phyloP scores from a whole-genome alignment of 2,329 filamentous ascomycete genomes.

The Fusarium verrucosum region DNA sequence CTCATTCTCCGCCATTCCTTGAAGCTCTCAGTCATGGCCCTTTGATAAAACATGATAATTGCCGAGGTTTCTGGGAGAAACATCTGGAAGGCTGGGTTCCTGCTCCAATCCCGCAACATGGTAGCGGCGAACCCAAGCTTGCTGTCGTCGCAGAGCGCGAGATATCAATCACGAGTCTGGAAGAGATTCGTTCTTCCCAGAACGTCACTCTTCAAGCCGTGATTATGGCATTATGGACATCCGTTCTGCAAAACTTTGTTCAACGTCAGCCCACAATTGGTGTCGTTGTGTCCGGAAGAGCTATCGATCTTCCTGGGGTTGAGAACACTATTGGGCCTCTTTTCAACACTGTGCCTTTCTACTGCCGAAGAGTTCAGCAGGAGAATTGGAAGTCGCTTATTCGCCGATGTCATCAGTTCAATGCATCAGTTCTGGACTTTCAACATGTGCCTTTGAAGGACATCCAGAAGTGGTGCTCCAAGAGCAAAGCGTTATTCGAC shows the following conservation, averaged over 20 bases:
- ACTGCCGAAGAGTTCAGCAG: constrained; percentile 54
- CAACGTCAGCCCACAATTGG: constrained; percentile 67
- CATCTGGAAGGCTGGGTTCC: constrained; percentile 56
- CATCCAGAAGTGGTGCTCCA: constrained; percentile 80
- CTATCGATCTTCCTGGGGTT: constrained; percentile 71
- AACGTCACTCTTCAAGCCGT: constrained; percentile 82
- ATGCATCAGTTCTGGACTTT: constrained; percentile 72
- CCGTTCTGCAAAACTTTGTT: constrained; percentile 65
- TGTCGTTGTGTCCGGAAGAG: constrained; percentile 80
- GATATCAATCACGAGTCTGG: constrained; percentile 56
- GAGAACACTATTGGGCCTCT: constrained; percentile 80
- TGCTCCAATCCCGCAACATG: constrained; percentile 28
- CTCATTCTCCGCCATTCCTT: constrained; percentile 66
- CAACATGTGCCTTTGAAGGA: constrained; percentile 78
- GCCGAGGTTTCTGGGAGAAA: constrained; percentile 71
- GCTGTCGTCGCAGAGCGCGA: constrained; percentile 26
- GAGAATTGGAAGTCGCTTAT: constrained; percentile 70
- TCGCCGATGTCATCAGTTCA: constrained; percentile 74
- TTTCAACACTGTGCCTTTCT: constrained; percentile 88
- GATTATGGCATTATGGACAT: constrained; percentile 78
- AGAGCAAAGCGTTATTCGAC: constrained; percentile 74
- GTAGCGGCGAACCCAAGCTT: neutral
- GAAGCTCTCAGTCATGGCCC: constrained; percentile 76
- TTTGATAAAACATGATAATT: constrained; percentile 57
- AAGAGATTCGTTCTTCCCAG: constrained; percentile 64